Evolutionary conservation across 768 basidiomycete genomes (phyloP).

Genomic region (Boletus pseudopeckii): DNA sequence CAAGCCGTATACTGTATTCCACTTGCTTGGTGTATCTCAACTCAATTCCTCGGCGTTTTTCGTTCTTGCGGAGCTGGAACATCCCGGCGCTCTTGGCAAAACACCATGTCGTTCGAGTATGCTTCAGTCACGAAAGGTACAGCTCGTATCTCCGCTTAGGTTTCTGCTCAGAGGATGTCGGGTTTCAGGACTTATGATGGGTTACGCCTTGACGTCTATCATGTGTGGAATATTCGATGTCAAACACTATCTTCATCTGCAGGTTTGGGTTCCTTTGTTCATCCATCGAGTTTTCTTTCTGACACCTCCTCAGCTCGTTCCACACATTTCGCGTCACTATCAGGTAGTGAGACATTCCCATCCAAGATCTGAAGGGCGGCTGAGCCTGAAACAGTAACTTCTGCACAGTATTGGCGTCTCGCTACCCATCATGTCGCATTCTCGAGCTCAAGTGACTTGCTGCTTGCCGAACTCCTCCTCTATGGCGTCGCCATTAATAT

Average conservation of each 20-base stretch:
- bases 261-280: slow-evolving; percentile 41
- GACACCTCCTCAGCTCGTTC: slow-evolving; percentile 55
- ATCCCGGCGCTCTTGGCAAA: background rate
- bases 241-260: slow-evolving; percentile 86
- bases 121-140: slow-evolving; percentile 83
- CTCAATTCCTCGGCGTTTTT: background rate
- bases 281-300: background rate
- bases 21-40: background rate
- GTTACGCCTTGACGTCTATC: slow-evolving; percentile 68
- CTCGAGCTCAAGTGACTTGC: slow-evolving; percentile 81
- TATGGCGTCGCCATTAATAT: slow-evolving; percentile 68
- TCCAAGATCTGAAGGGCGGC: slow-evolving; percentile 12
- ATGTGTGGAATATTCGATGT: slow-evolving; percentile 75
- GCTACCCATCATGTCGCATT: slow-evolving; percentile 70
- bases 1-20: background rate
- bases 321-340: slow-evolving; percentile 85
- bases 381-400: slow-evolving; percentile 33
- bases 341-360: slow-evolving; percentile 51
- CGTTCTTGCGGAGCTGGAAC: background rate
- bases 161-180: background rate
- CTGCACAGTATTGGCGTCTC: slow-evolving; percentile 80
- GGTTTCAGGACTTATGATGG: slow-evolving; percentile 69
- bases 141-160: background rate
- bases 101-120: slow-evolving; percentile 73
- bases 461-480: slow-evolving; percentile 70